Conservation (phyloP, 192 early-diverging fungal genomes). For the Rhizophagus sp. region DNA sequence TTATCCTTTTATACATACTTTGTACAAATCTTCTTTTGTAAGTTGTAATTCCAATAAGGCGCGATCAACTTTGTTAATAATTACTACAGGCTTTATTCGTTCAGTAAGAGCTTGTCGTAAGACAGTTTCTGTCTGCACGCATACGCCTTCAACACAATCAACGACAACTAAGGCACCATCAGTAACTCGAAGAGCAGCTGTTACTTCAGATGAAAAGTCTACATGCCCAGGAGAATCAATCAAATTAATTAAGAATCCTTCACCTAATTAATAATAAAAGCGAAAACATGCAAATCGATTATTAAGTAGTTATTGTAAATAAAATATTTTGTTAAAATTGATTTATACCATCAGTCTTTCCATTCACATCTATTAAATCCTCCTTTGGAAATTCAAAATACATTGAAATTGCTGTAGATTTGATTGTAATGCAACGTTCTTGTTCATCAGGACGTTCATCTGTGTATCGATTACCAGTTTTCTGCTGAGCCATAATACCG, state of each 20-base stretch:
- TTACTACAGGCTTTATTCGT: conserved; percentile 95
- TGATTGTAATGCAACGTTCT: conserved; percentile 99
- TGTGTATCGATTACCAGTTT: conserved; percentile 95
- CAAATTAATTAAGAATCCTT: too few species aligned
- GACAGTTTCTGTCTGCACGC: conserved; percentile 99
- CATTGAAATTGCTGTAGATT: conserved; percentile 99
- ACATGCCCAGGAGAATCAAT: conserved; percentile 91
- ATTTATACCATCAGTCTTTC: conserved; percentile 75
- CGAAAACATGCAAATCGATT: too few species aligned
- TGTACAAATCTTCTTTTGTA: conserved; percentile 94
- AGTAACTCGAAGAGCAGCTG: conserved; percentile 97
- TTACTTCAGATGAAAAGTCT: conserved; percentile 99
- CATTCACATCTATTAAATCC: conserved; percentile 84
- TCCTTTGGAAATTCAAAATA: conserved; percentile 90
- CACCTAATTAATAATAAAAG: too few species aligned
- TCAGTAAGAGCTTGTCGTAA: conserved; percentile 97
- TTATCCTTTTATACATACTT: conserved; percentile 34
- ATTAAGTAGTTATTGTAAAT: too few species aligned
- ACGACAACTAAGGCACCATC: conserved; percentile 99
- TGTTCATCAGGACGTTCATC: conserved; percentile 97
- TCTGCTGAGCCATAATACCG: conserved; percentile 96
- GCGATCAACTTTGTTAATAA: conserved; percentile 99
- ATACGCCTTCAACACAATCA: conserved; percentile 97
- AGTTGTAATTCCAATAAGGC: conserved; percentile 95
- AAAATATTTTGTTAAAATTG: too few species aligned